Evolutionary conservation across 176 grass and related monocot genomes (phyloP), one percentile per base, ranked within the genome.

Genomic region (Oryza australiensis): DNA sequence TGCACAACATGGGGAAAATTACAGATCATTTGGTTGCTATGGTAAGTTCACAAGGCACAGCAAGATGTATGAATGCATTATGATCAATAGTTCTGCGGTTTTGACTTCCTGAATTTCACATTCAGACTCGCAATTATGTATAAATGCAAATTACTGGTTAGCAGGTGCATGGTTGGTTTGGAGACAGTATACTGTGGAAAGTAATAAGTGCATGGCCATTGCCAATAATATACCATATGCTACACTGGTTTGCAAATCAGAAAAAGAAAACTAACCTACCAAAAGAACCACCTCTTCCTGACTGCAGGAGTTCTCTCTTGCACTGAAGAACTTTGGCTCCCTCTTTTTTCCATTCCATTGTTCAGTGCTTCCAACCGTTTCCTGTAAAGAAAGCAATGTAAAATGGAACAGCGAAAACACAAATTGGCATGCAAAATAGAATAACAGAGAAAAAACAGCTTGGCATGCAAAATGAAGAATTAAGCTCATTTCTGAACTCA

Each of bases 351-450:
- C 37, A 99, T 92, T 27, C 90, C 93, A 76, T 35, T 51, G 70
- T 93, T 98, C 57, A 98, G 70, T 13, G 93, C 90, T 87, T 92
- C 96, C 55, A 94, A 73, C 64, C 96, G 90, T 86, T 93, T 93
- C 66, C 93, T 99, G 75, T 5, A 64, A 28, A 85, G 20, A 62
- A 1, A 49, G 69, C 13, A 73, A n/a, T 62, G 28, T 2, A 62
- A 73, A 66, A 29, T 62, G 23, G 12, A 74, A 82, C 8, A 70
- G 13, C 7, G 7, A 37, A 65, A 79, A 57, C 34, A 78, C 43
- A 5, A 37, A 11, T 9, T 38, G 26, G 12, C 12, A 27, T 62
- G 35, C 1, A 62, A 72, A 65, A 35, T 62, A 22, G 16, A 73
- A 82, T 3, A 46, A 13, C 22, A 69, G 22, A 3, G 9, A 45